phyloP scores from a whole-genome alignment of 1,139 yeast species.

The Lodderomyces margitis region DNA sequence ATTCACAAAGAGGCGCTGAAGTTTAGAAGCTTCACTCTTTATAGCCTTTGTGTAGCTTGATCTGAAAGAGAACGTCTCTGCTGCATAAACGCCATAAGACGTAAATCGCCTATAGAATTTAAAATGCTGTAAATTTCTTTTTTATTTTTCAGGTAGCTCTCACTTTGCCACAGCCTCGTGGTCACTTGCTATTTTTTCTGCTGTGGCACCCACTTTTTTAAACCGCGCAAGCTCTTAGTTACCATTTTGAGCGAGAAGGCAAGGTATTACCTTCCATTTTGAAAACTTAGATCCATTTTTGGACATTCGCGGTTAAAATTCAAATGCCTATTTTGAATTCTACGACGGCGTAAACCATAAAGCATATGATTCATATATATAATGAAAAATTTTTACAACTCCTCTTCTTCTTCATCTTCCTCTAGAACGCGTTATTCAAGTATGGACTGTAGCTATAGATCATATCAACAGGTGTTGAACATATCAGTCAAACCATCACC shows the following conservation, averaged over 20 bases:
- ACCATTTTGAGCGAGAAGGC: background rate
- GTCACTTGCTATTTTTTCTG: background rate
- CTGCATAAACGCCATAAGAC: background rate
- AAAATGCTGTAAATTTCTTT: background rate
- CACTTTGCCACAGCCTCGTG: background rate
- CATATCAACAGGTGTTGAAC: constrained; percentile 44
- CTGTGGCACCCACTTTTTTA: background rate
- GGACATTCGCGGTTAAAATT: constrained; percentile 2
- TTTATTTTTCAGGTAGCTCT: background rate
- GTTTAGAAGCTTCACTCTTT: too few species aligned
- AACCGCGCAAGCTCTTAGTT: constrained; percentile 2
- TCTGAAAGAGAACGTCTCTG: too few species aligned
- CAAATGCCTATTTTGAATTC: constrained; percentile 1
- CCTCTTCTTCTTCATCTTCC: background rate
- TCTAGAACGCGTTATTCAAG: background rate
- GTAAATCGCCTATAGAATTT: background rate
- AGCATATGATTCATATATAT: background rate
- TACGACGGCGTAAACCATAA: too few species aligned
- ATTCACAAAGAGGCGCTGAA: too few species aligned
- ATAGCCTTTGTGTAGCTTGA: too few species aligned
- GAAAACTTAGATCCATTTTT: background rate
- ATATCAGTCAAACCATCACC: constrained; percentile 26
- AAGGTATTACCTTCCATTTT: constrained; percentile 2
- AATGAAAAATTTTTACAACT: constrained; percentile 4
- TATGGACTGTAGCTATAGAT: constrained; percentile 26